Percentiles rank a stretch among this genome's conserved stretches.
These are phyloP conservation scores for Plasmodium sp. DNA, from an alignment of 169 alveolate genomes.

Conservation along the genomic window DNA sequence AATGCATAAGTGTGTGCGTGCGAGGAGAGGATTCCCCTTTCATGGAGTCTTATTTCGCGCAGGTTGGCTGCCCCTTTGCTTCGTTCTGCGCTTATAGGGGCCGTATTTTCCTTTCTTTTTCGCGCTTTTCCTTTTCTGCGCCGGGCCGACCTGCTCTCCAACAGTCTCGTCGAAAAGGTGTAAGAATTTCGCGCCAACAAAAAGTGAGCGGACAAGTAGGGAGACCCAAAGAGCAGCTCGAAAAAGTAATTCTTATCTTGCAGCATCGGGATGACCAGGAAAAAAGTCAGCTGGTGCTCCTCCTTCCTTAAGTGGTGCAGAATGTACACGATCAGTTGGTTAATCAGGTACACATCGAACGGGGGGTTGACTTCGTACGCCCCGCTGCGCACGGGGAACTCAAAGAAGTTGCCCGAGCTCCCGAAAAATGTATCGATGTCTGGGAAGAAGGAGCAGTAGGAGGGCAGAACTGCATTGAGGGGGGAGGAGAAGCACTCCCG, in stretches of 20 bases:
- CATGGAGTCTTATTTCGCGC: neutral
- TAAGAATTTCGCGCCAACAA: constrained; percentile 16
- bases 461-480: constrained; percentile 30
- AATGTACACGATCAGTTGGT: constrained; percentile 51
- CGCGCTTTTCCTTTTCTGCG: neutral
- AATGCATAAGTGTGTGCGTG: neutral
- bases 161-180: constrained; percentile 60
- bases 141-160: constrained; percentile 41
- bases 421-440: constrained; percentile 75
- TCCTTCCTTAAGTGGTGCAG: constrained; percentile 49
- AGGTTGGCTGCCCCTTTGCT: neutral
- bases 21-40: neutral
- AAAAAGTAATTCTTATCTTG: constrained; percentile 44
- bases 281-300: constrained; percentile 43
- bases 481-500: constrained; percentile 76
- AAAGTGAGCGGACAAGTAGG: constrained; percentile 28
- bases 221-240: constrained; percentile 63
- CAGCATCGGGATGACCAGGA: constrained; percentile 32
- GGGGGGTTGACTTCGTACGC: constrained; percentile 73
- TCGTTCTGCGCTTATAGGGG: neutral
- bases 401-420: constrained; percentile 61
- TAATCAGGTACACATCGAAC: constrained; percentile 61
- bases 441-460: constrained; percentile 57
- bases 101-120: neutral
- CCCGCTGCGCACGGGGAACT: constrained; percentile 14